Conservation (phyloP, 2,329 filamentous ascomycete genomes). For the Claviceps purpurea region DNA sequence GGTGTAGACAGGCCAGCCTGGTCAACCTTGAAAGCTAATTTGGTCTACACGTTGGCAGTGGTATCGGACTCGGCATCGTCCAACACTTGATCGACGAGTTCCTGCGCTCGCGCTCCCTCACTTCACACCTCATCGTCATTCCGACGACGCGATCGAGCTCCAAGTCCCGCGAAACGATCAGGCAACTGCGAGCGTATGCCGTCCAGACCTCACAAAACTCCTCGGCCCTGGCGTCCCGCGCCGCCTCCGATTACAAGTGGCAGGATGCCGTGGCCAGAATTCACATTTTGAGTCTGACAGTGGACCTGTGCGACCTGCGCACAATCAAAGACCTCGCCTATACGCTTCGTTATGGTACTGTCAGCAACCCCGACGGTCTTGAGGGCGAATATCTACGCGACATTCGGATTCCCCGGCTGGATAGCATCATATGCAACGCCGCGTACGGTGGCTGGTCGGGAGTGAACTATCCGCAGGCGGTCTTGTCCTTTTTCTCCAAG, state of each 20-base stretch:
- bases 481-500: slow-evolving; percentile 37
- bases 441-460: slow-evolving; percentile 79
- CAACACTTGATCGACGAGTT: slow-evolving; percentile 85
- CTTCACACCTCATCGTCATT: slow-evolving; percentile 62
- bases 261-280: slow-evolving; percentile 34
- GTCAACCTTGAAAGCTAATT: not conserved
- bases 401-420: slow-evolving; percentile 53
- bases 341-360: slow-evolving; percentile 27
- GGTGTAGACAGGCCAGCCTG: no score
- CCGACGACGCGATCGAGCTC: slow-evolving; percentile 64
- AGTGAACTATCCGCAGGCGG: slow-evolving; percentile 53
- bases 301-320: slow-evolving; percentile 47
- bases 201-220: slow-evolving; percentile 28
- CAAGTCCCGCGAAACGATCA: slow-evolving; percentile 64
- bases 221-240: slow-evolving; percentile 22
- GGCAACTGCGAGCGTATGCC: slow-evolving; percentile 47
- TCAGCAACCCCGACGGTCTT: slow-evolving; percentile 31
- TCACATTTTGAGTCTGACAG: slow-evolving; percentile 43
- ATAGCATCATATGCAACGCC: slow-evolving; percentile 73
- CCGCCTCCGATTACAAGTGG: slow-evolving; percentile 19
- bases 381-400: slow-evolving; percentile 24
- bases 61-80: slow-evolving; percentile 73
- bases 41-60: slow-evolving; percentile 36
- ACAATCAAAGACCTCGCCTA: slow-evolving; percentile 36
- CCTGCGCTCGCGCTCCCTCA: slow-evolving; percentile 51